phyloP scores from a whole-genome alignment of 306 rosid genomes.

The Albizia julibrissin region DNA sequence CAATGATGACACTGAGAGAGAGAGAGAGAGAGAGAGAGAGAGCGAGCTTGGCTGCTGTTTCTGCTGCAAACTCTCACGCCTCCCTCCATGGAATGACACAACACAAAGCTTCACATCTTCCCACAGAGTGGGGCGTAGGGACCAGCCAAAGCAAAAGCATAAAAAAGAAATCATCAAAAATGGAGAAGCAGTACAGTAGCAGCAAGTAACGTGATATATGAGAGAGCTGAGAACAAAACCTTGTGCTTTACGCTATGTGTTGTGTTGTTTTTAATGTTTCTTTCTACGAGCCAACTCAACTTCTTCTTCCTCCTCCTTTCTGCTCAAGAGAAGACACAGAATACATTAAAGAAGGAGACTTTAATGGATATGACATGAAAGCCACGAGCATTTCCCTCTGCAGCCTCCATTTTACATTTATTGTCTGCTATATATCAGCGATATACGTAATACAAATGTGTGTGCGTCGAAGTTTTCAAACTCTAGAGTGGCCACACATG shows the following conservation, averaged over 20 bases:
- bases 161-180: neutral
- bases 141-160: neutral
- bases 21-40: neutral
- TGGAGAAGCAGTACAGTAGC: neutral
- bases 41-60: neutral
- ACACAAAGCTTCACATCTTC: neutral
- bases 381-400: slow-evolving; percentile 14
- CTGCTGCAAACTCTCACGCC: neutral
- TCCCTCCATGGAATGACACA: neutral
- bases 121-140: neutral
- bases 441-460: neutral
- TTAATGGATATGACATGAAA: slow-evolving; percentile 12
- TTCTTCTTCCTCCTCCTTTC: neutral
- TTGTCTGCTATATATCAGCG: neutral
- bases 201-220: neutral
- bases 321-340: slow-evolving; percentile 3
- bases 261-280: neutral
- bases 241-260: slow-evolving; percentile 40
- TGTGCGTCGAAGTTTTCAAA: slow-evolving; percentile 5
- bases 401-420: slow-evolving; percentile 12
- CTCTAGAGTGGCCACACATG: slow-evolving; percentile 24
- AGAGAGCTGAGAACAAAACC: slow-evolving; percentile 30
- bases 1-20: slow-evolving; percentile 29
- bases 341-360: slow-evolving; percentile 4
- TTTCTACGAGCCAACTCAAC: neutral